phyloP scores from a whole-genome alignment of 495 filamentous ascomycete species.

The Aspergillus conjunctus region DNA sequence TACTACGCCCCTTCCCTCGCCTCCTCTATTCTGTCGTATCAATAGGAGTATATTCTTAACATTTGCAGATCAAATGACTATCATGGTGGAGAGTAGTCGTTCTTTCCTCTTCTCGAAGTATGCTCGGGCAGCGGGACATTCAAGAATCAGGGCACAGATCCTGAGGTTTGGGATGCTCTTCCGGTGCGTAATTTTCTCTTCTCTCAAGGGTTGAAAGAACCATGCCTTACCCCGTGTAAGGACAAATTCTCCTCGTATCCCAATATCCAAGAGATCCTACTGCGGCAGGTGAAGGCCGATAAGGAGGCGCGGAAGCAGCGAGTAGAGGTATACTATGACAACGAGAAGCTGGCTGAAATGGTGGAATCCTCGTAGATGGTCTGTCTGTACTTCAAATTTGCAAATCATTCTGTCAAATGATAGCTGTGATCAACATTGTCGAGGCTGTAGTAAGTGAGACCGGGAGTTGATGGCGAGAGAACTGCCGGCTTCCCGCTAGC shows the following conservation, averaged over 20 bases:
- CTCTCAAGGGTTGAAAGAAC: too few relatives aligned
- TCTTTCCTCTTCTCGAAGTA: conserved; percentile 47
- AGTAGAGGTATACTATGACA: conserved; percentile 36
- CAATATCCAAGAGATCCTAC: conserved; percentile 38
- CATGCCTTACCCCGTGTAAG: conserved; percentile 23
- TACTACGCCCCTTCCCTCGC: conserved; percentile 13
- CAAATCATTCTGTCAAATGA: not conserved
- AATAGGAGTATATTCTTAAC: not conserved
- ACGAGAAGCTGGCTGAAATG: conserved; percentile 26
- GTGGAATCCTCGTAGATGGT: conserved; percentile 8
- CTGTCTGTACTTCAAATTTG: not conserved
- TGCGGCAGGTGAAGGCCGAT: conserved; percentile 36
- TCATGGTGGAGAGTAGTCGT: conserved; percentile 47
- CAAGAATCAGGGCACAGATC: conserved; percentile 42
- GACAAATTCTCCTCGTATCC: conserved; percentile 43
- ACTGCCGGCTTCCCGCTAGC: not conserved
- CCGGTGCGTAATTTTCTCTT: conserved; percentile 30
- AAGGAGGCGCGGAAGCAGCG: conserved; percentile 32
- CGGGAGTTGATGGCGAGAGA: not conserved
- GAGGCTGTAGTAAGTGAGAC: not conserved
- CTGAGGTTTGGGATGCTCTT: conserved; percentile 44
- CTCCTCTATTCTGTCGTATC: not conserved
- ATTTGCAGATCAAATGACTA: conserved; percentile 32
- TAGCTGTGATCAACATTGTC: not conserved
- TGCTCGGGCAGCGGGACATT: conserved; percentile 38